These are phyloP conservation scores for Apophysomyces elegans DNA, from an alignment of 371 early-diverging fungal species.

Conservation along the genomic window DNA sequence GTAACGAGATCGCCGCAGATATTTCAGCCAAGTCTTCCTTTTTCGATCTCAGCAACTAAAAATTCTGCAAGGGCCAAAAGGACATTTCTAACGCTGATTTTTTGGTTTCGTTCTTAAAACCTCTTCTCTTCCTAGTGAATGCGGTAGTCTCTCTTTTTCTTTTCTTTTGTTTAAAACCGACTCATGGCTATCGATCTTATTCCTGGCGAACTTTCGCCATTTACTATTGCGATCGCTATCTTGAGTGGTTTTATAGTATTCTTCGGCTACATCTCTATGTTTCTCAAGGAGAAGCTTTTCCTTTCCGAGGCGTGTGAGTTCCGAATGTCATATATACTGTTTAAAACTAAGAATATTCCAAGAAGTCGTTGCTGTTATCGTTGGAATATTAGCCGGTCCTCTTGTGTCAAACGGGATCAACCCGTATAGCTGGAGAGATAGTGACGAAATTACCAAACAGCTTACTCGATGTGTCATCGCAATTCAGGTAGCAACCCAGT, in stretches of 20 bases:
- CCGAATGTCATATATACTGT: not conserved
- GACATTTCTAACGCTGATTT: slow-evolving; percentile 11
- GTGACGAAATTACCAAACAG: slow-evolving; percentile 66
- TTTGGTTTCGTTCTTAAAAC: slow-evolving; percentile 2
- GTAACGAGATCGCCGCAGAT: slow-evolving; percentile 10
- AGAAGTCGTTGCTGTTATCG: slow-evolving; percentile 81
- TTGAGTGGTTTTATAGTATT: slow-evolving; percentile 86
- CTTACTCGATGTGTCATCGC: slow-evolving; percentile 81
- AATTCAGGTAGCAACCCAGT: slow-evolving; percentile 60
- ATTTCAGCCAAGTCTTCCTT: slow-evolving; percentile 6
- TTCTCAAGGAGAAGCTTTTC: slow-evolving; percentile 89
- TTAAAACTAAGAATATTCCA: not conserved
- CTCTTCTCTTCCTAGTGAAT: slow-evolving; percentile 14
- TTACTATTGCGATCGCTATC: slow-evolving; percentile 55
- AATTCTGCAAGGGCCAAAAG: slow-evolving; percentile 5
- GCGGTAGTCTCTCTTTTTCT: slow-evolving; percentile 10
- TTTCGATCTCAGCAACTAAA: slow-evolving; percentile 17
- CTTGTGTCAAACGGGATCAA: slow-evolving; percentile 65
- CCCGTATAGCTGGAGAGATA: slow-evolving; percentile 58
- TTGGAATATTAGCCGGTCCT: slow-evolving; percentile 93
- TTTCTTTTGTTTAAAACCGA: slow-evolving; percentile 6
- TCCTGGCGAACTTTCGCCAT: slow-evolving; percentile 54
- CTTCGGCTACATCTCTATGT: slow-evolving; percentile 89
- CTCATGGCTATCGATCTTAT: slow-evolving; percentile 45
- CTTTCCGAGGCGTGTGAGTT: slow-evolving; percentile 86